Conservation (phyloP, 768 basidiomycete genomes). For the Lentinula aciculospora region DNA sequence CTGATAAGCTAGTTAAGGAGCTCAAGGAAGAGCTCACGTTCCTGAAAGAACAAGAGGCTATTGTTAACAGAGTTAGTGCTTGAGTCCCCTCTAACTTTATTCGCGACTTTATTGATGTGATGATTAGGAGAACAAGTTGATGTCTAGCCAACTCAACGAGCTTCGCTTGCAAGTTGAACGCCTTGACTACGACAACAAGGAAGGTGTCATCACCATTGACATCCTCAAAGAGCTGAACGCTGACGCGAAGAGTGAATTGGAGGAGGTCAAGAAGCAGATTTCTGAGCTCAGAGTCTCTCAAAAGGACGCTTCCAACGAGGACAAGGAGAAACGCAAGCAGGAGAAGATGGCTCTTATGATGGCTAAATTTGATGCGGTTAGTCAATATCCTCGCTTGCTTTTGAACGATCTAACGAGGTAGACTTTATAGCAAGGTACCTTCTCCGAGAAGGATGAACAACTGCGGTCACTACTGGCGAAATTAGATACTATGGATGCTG, state of each 20-base stretch:
- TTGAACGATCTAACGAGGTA: background rate
- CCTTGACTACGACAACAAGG: conserved; percentile 94
- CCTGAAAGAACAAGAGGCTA: conserved; percentile 86
- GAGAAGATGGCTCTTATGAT: conserved; percentile 99
- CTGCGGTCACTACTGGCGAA: conserved; percentile 80
- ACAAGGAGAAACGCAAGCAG: conserved; percentile 98
- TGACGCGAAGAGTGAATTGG: conserved; percentile 82
- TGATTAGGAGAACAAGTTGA: conserved; percentile 82
- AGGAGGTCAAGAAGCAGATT: conserved; percentile 80
- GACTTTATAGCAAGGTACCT: conserved; percentile 70
- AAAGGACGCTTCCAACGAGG: conserved; percentile 84
- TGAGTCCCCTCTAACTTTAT: conserved; percentile 5
- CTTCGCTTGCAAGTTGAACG: conserved; percentile 87
- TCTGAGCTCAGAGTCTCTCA: conserved; percentile 74
- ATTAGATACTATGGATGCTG: conserved; percentile 75
- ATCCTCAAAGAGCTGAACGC: conserved; percentile 92
- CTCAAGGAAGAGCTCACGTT: conserved; percentile 84
- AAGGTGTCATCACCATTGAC: conserved; percentile 87
- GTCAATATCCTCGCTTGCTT: conserved; percentile 27
- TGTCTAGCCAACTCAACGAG: conserved; percentile 92
- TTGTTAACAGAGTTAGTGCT: conserved; percentile 60
- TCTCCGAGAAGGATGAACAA: conserved; percentile 94
- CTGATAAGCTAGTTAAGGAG: conserved; percentile 85
- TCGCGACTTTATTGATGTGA: background rate
- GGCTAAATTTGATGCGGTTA: conserved; percentile 94